phyloP scores from a whole-genome alignment of 78 protist genomes.

The Polysphondylium violaceum region DNA sequence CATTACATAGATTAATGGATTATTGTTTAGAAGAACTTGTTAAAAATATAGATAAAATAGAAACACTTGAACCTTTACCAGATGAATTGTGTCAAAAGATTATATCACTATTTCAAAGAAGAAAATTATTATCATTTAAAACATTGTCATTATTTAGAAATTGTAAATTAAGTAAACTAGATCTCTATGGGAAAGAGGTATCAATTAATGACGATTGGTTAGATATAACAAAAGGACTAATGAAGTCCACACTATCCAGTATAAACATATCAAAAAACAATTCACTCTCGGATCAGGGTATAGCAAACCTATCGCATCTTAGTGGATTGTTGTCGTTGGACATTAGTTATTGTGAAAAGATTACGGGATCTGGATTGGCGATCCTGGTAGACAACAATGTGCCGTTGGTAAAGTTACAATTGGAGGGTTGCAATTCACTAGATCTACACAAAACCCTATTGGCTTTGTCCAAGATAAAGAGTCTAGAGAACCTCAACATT shows the following conservation, averaged over 20 bases:
- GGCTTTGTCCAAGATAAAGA: background rate
- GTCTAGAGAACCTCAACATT: constrained; percentile 12
- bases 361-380: constrained; percentile 13
- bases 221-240: constrained; percentile 35
- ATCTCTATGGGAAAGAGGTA: constrained; percentile 40
- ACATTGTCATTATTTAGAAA: constrained; percentile 45
- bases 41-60: constrained; percentile 31
- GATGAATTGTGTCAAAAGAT: constrained; percentile 52
- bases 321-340: constrained; percentile 2
- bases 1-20: constrained; percentile 48
- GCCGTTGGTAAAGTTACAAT: constrained; percentile 31
- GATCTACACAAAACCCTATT: constrained; percentile 2
- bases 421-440: constrained; percentile 19
- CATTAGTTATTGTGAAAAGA: constrained; percentile 34
- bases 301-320: constrained; percentile 26
- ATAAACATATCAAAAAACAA: constrained; percentile 27
- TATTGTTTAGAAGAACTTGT: constrained; percentile 44
- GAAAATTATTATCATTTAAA: constrained; percentile 17
- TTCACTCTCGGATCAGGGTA: constrained; percentile 37
- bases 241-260: constrained; percentile 21
- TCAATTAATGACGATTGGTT: constrained; percentile 61
- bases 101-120: constrained; percentile 32
- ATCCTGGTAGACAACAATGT: constrained; percentile 9
- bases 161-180: constrained; percentile 34
- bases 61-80: constrained; percentile 46